These are phyloP conservation scores for Barnettozyma pratensis DNA, from an alignment of 805 yeast genomes.

Conservation along the genomic window DNA sequence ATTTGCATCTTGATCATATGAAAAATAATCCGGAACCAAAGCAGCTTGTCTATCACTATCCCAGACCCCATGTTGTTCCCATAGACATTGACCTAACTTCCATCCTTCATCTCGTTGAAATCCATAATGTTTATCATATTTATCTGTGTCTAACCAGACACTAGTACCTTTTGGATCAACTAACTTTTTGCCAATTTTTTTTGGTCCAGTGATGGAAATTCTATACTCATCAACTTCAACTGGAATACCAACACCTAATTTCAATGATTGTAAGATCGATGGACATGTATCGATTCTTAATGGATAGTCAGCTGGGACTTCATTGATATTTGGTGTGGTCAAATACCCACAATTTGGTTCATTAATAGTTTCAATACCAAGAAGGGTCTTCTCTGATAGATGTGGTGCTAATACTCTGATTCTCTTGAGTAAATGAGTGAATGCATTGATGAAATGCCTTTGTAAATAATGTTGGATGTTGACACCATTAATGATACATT, in stretches of 20 bases:
- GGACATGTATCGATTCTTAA: slow-evolving; percentile 80
- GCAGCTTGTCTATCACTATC: slow-evolving; percentile 33
- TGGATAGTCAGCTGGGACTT: slow-evolving; percentile 55
- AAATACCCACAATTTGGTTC: slow-evolving; percentile 79
- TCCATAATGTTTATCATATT: slow-evolving; percentile 61
- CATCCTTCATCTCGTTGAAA: slow-evolving; percentile 63
- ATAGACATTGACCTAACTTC: slow-evolving; percentile 72
- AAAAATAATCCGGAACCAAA: slow-evolving; percentile 48
- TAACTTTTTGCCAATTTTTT: slow-evolving; percentile 46
- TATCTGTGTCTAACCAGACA: slow-evolving; percentile 62
- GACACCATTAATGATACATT: slow-evolving; percentile 60
- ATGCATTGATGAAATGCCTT: slow-evolving; percentile 49
- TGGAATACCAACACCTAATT: slow-evolving; percentile 73
- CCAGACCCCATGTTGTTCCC: slow-evolving; percentile 83
- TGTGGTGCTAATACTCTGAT: slow-evolving; percentile 38
- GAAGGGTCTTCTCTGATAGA: slow-evolving; percentile 41
- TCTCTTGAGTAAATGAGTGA: slow-evolving; percentile 40
- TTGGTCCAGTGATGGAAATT: slow-evolving; percentile 74
- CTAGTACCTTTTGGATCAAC: slow-evolving; percentile 63
- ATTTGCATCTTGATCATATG: slow-evolving; percentile 32
- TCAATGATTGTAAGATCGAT: slow-evolving; percentile 66
- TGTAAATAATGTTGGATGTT: slow-evolving; percentile 81
- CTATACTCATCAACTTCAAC: slow-evolving; percentile 64
- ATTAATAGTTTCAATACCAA: slow-evolving; percentile 83
- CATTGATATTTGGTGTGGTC: slow-evolving; percentile 52